Conservation (phyloP, 2,329 filamentous ascomycete species). For the Gaeumannomyces tritici region DNA sequence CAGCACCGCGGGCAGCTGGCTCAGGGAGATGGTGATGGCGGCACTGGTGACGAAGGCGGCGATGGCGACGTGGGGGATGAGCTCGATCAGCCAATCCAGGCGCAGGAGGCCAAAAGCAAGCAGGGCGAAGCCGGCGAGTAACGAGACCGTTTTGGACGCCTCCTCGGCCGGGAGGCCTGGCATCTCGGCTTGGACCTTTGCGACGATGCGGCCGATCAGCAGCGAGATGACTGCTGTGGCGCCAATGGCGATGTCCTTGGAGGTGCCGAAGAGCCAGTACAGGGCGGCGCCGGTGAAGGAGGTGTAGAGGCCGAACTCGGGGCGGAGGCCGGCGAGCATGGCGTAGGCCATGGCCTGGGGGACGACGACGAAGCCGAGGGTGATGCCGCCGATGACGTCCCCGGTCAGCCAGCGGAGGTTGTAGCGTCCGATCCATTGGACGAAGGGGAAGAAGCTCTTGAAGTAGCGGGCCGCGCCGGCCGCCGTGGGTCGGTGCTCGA, state of each 20-base stretch:
- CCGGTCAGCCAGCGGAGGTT: constrained; percentile 3
- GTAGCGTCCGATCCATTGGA: constrained; percentile 28
- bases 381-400: constrained; percentile 5
- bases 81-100: constrained; percentile 39
- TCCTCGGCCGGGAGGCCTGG: constrained; percentile 24
- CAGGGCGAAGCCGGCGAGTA: constrained; percentile 32
- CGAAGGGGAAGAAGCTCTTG: constrained; percentile 35
- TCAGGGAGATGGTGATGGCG: constrained; percentile 38
- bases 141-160: constrained; percentile 31
- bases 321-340: constrained; percentile 56
- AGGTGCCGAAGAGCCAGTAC: constrained; percentile 79
- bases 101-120: constrained; percentile 34
- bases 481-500: constrained; percentile 24
- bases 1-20: constrained; percentile 33
- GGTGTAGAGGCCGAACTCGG: constrained; percentile 68
- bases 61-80: constrained; percentile 40
- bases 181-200: constrained; percentile 22
- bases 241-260: constrained; percentile 77
- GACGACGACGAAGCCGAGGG: constrained; percentile 46
- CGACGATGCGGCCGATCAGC: constrained; percentile 36
- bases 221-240: constrained; percentile 44
- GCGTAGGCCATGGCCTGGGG: constrained; percentile 78
- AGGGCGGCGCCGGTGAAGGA: constrained; percentile 73
- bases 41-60: constrained; percentile 41
- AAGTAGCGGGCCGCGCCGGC: constrained; percentile 23